These are phyloP conservation scores for Pezicula carpinea DNA, from an alignment of 2,329 filamentous ascomycete species.

Conservation along the genomic window DNA sequence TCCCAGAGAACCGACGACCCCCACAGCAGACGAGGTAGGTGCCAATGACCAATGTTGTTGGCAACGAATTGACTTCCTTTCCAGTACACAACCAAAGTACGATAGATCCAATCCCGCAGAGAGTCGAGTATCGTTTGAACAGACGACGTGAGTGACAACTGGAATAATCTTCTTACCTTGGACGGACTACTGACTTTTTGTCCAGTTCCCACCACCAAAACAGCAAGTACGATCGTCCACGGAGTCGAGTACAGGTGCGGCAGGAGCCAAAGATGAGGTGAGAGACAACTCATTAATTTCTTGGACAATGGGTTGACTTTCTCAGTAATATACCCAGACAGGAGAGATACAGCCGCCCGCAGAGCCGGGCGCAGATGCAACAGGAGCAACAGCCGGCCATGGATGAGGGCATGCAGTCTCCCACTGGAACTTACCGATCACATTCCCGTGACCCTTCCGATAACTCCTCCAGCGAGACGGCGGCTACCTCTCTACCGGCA, in stretches of 20 bases:
- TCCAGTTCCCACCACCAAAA: too few species aligned
- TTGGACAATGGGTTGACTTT: background rate
- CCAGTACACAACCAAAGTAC: too few species aligned
- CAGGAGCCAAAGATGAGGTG: background rate
- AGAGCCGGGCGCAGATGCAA: background rate
- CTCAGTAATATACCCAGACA: background rate
- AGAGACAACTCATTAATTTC: background rate
- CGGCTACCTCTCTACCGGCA: conserved; percentile 22
- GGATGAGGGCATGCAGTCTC: background rate
- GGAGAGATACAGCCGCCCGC: background rate
- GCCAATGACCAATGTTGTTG: too few species aligned
- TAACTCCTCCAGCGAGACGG: conserved; percentile 21
- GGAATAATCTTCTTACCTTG: too few species aligned
- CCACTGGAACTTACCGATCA: conserved; percentile 5
- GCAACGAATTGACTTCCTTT: too few species aligned
- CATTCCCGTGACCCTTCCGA: conserved; percentile 16
- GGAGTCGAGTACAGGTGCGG: background rate
- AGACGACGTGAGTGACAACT: too few species aligned
- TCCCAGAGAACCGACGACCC: too few species aligned
- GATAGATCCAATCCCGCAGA: too few species aligned
- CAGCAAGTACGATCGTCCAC: too few species aligned
- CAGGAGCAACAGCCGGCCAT: background rate
- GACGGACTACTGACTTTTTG: too few species aligned
- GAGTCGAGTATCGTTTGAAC: too few species aligned
- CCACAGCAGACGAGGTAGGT: too few species aligned